These are phyloP conservation scores for Grosmannia penicillata DNA, from an alignment of 2,329 filamentous ascomycete genomes.

Conservation along the genomic window DNA sequence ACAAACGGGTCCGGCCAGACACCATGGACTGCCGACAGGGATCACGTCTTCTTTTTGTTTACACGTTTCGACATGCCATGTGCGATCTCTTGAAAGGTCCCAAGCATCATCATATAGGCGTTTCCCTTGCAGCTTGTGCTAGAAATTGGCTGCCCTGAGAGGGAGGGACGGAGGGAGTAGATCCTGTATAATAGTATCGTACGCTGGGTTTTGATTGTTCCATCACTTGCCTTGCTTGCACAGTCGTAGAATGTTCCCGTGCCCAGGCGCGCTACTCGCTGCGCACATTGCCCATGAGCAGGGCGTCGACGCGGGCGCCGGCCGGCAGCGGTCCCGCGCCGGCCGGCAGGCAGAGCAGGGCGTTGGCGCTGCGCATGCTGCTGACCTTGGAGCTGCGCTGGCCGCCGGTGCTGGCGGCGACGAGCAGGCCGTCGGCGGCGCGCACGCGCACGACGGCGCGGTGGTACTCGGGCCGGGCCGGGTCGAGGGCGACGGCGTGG, in stretches of 20 bases:
- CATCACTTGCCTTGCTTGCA: too few species aligned
- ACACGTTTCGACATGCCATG: not conserved
- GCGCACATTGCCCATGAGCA: conserved; percentile 53
- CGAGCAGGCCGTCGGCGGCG: conserved; percentile 49
- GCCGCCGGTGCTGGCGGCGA: conserved; percentile 70
- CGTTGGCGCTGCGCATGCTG: conserved; percentile 80
- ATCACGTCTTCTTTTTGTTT: not conserved
- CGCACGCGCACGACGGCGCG: conserved; percentile 62
- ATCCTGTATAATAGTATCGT: not conserved
- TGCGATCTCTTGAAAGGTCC: not conserved
- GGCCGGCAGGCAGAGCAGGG: conserved; percentile 59
- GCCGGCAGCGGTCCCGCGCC: conserved; percentile 49
- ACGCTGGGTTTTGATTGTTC: not conserved
- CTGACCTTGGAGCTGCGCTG: conserved; percentile 85
- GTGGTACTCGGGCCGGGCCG: conserved; percentile 74
- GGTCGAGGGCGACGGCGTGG: conserved; percentile 61
- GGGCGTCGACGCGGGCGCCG: conserved; percentile 58
- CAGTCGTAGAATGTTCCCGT: too few species aligned
- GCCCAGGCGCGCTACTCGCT: conserved; percentile 1
- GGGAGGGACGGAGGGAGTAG: not conserved
- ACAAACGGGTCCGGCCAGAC: not conserved
- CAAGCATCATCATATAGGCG: not conserved
- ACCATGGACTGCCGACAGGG: not conserved
- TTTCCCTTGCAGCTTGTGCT: not conserved
- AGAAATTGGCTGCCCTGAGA: not conserved